Evolutionary conservation across 169 alveolate species (phyloP).

Genomic region (Eimeria acervulina): DNA sequence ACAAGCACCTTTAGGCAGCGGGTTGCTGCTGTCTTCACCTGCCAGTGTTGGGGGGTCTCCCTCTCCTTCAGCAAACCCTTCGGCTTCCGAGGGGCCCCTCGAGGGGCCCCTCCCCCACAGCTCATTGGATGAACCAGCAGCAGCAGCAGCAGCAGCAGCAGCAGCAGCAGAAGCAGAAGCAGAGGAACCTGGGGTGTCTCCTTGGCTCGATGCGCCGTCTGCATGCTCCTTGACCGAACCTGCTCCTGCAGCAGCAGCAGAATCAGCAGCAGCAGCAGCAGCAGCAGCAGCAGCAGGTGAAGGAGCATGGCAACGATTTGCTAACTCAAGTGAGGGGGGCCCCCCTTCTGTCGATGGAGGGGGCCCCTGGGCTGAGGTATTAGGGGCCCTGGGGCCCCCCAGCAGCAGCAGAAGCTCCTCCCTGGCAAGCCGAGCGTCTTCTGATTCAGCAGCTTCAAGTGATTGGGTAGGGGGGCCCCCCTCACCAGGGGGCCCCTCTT

Average conservation of each 20-base stretch:
- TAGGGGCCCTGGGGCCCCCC: conserved; percentile 27
- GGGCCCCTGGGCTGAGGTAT: conserved; percentile 15
- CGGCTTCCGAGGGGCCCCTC: neutral
- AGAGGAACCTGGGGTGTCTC: too few relatives aligned
- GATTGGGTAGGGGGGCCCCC: conserved; percentile 9
- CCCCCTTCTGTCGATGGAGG: neutral
- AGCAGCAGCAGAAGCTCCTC: conserved; percentile 32
- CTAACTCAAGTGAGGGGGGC: neutral
- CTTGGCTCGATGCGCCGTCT: too few relatives aligned
- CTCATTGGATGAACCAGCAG: neutral
- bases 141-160: conserved; percentile 13
- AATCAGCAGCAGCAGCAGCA: conserved; percentile 34
- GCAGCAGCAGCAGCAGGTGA: conserved; percentile 31
- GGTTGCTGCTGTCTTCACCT: neutral
- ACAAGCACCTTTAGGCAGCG: neutral
- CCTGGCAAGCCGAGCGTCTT: neutral
- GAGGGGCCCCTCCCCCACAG: conserved; percentile 25
- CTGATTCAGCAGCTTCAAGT: neutral
- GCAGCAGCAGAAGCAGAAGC: neutral
- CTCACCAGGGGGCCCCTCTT: neutral
- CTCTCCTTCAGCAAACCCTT: neutral
- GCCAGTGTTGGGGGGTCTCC: neutral
- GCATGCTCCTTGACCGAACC: too few relatives aligned
- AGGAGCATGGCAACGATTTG: neutral
- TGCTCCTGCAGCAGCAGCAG: neutral